Evolutionary conservation across 352 stramenopile species (phyloP).

Genomic region (Pythium graminicola): DNA sequence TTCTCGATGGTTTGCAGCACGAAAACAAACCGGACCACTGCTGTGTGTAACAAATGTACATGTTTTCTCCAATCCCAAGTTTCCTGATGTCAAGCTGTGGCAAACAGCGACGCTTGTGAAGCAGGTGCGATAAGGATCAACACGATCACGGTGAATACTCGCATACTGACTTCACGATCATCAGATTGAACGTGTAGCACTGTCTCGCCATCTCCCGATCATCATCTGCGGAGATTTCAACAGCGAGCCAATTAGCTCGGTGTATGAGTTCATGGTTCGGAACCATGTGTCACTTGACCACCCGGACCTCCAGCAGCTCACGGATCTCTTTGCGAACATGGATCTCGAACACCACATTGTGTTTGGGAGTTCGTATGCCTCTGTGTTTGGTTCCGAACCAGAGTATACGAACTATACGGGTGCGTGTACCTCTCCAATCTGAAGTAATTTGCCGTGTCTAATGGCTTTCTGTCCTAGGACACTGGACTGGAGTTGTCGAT

Average conservation of each 20-base stretch:
- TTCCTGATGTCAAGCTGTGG: slow-evolving; percentile 99
- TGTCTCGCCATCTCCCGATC: slow-evolving; percentile 84
- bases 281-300: slow-evolving; percentile 86
- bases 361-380: slow-evolving; percentile 93
- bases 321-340: slow-evolving; percentile 40
- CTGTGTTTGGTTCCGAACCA: slow-evolving; percentile 94
- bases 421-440: slow-evolving; percentile 20
- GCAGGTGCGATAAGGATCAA: slow-evolving; percentile 32
- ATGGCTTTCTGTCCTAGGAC: too few species aligned
- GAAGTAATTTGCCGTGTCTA: too few species aligned
- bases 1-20: slow-evolving; percentile 9
- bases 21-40: slow-evolving; percentile 36
- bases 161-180: too few species aligned
- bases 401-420: slow-evolving; percentile 98
- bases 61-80: slow-evolving; percentile 98
- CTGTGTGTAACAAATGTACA: slow-evolving; percentile 98
- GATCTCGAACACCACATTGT: slow-evolving; percentile 91
- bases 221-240: slow-evolving; percentile 99
- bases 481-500: slow-evolving; percentile 95
- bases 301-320: slow-evolving; percentile 75
- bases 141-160: neutral
- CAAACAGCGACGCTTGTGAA: slow-evolving; percentile 89
- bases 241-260: slow-evolving; percentile 92
- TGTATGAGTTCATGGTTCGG: slow-evolving; percentile 95
- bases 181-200: slow-evolving; percentile 67